Base-by-base conservation (phyloP, 805 yeast species). In the Sugiyamaella marilandica region DNA sequence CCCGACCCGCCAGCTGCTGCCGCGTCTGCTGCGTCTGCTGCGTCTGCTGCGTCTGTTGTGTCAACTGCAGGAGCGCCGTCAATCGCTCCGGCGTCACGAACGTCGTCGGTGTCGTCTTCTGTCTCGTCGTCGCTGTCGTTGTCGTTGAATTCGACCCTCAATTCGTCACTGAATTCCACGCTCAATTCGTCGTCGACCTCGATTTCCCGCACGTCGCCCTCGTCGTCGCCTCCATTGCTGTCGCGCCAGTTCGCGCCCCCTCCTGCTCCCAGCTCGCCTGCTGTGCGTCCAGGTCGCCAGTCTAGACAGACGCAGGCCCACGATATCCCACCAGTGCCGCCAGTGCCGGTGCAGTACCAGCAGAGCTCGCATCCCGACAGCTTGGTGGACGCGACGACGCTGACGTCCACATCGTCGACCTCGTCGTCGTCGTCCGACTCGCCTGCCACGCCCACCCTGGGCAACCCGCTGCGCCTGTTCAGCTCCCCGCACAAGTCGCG, bases 401-500 rank as follows among this genome's bases (percentile, higher is more conserved):
- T 39, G 5, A 26, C 35, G 35, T 33, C 36, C 35, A 29, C 46
- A 13, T 48, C 44, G 26, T 21, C 51, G 39, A 37, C 14, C 5
- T 37, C 47, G 16, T 36, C 37, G 24, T 41, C 47, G 35, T 19
- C 47, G 19, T 26, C 24, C 34, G 14, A 47, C 21, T 24, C 18
- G 19, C 16, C 35, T 9, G n/a, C 21, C 45, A 4, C 14, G 14
- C 19, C 46, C 16, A 10, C 10, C 21, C 45, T 9, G 13, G 19
- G 13, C 43, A 32, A 9, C 9, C 47, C 47, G 33, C 37, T 45
- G 29, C 21, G 45, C 34, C 34, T 18, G 33, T 26, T 41, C 45
- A 45, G 21, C n/a, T n/a, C 47, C 5, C 33, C 34, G 13, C 10
- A 35, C 14, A 45, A 45, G 34, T 35, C 36, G 10, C 45, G 57